Evolutionary conservation across 1,139 yeast genomes (phyloP).

Genomic region (Saccharomyces uvarum): DNA sequence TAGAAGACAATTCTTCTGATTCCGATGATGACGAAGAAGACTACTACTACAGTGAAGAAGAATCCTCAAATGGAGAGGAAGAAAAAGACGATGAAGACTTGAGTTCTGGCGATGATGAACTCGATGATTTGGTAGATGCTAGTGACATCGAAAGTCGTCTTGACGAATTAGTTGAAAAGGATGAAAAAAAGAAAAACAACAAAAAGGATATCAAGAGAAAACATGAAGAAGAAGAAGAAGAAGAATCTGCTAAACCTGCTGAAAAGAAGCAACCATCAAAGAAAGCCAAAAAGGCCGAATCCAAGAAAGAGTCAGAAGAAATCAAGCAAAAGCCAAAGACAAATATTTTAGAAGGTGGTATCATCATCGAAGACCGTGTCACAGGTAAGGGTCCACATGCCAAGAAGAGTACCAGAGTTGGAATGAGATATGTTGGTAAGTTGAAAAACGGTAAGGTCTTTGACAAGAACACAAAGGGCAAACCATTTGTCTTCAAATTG

Average conservation of each 20-base stretch:
- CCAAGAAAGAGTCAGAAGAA: conserved; percentile 14
- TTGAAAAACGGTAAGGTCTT: conserved; percentile 92
- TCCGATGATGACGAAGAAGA: conserved; percentile 46
- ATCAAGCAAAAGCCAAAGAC: conserved; percentile 40
- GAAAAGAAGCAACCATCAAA: conserved; percentile 45
- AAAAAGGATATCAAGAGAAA: conserved; percentile 3
- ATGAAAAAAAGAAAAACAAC: conserved; percentile 28
- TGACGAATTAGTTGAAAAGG: conserved; percentile 34
- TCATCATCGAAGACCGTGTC: conserved; percentile 85
- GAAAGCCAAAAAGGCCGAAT: conserved; percentile 33
- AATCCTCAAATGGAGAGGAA: conserved; percentile 4
- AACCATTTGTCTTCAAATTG: conserved; percentile 82
- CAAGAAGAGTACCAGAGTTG: conserved; percentile 83
- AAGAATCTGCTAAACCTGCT: conserved; percentile 19
- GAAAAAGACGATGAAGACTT: conserved; percentile 56
- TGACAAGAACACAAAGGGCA: conserved; percentile 95
- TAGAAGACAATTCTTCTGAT: conserved; percentile 42
- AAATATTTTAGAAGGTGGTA: conserved; percentile 87
- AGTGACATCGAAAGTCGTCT: conserved; percentile 47
- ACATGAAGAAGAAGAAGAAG: conserved; percentile 32
- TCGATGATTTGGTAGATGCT: conserved; percentile 50
- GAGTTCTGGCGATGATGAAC: conserved; percentile 87
- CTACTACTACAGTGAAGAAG: conserved; percentile 2
- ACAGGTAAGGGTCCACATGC: conserved; percentile 82
- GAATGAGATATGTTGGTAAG: conserved; percentile 96